These are phyloP conservation scores for Coniochaeta ligniaria DNA, from an alignment of 2,329 filamentous ascomycete genomes.

Conservation along the genomic window DNA sequence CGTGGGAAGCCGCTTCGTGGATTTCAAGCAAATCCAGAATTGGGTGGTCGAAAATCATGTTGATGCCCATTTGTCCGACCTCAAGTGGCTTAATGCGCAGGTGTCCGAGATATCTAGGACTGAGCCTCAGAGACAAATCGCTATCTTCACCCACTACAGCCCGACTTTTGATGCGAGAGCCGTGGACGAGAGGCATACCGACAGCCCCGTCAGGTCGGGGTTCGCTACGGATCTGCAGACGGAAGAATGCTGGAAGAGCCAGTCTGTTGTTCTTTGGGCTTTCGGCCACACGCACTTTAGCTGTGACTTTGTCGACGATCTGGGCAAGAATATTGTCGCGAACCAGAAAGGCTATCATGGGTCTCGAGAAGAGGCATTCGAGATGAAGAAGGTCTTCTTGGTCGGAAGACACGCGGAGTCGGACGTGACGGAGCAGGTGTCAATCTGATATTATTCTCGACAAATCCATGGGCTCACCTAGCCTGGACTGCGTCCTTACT, in stretches of 20 bases:
- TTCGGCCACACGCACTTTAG: conserved; percentile 43
- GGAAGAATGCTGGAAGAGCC: conserved; percentile 29
- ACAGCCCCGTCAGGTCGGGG: conserved; percentile 8
- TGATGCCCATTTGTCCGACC: conserved; percentile 9
- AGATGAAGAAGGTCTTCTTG: not conserved
- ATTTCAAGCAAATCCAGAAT: conserved; percentile 29
- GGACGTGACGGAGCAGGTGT: not conserved
- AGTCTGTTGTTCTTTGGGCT: conserved; percentile 32
- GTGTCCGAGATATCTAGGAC: conserved; percentile 3
- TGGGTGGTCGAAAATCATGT: conserved; percentile 12
- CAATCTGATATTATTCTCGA: too few species aligned
- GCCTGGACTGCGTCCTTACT: too few species aligned
- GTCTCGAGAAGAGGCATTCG: not conserved
- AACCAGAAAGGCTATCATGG: conserved; percentile 22
- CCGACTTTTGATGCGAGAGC: conserved; percentile 8
- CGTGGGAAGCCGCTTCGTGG: conserved; percentile 27
- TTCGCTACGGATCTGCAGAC: conserved; percentile 33
- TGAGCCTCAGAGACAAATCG: not conserved
- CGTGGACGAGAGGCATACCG: conserved; percentile 4
- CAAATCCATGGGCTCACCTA: too few species aligned
- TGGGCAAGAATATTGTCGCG: conserved; percentile 16
- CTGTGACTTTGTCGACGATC: conserved; percentile 26
- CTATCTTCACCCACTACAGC: conserved; percentile 10
- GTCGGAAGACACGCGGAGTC: not conserved
- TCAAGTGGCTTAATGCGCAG: conserved; percentile 13